Evolutionary conservation across 225 moss, liverwort and hornwort genomes (phyloP).

Genomic region (Rhytidiadelphus loreus): DNA sequence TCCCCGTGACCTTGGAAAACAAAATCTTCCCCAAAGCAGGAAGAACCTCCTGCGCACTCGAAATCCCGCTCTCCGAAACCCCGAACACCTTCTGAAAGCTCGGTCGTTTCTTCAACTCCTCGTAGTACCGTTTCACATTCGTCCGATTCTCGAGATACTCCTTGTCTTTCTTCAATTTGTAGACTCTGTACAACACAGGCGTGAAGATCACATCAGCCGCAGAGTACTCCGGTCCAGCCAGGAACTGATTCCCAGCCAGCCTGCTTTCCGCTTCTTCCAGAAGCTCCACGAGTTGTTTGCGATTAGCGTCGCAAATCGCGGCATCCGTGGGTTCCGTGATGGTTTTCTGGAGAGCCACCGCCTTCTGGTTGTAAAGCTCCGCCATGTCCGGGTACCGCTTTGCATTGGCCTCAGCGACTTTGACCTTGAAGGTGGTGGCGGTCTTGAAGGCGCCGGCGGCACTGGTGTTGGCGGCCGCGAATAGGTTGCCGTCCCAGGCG

Average conservation of each 20-base stretch:
- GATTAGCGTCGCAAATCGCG: conserved; percentile 15
- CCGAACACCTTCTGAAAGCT: conserved; percentile 54
- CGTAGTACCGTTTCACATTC: conserved; percentile 43
- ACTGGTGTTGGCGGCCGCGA: conserved; percentile 25
- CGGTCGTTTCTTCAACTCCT: conserved; percentile 53
- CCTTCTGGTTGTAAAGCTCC: conserved; percentile 38
- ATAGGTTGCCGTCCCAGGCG: conserved; percentile 74
- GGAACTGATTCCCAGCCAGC: conserved; percentile 26
- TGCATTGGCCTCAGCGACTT: conserved; percentile 59
- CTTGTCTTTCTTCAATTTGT: conserved; percentile 33
- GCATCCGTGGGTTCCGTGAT: neutral
- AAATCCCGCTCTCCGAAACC: conserved; percentile 35
- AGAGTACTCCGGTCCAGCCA: conserved; percentile 67
- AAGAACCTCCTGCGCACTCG: conserved; percentile 8
- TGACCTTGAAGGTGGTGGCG: conserved; percentile 47
- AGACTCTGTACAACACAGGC: conserved; percentile 39
- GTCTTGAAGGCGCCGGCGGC: conserved; percentile 11
- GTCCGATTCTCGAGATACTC: conserved; percentile 32
- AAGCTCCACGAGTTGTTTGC: conserved; percentile 36
- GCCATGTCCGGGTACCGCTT: conserved; percentile 61
- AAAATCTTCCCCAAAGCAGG: conserved; percentile 55
- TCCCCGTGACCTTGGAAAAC: conserved; percentile 50
- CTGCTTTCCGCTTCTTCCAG: conserved; percentile 66
- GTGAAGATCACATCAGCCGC: conserved; percentile 73
- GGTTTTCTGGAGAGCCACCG: conserved; percentile 10